These are phyloP conservation scores for Helichrysum umbraculigerum DNA, from an alignment of 129 eudicot genomes.

Conservation along the genomic window DNA sequence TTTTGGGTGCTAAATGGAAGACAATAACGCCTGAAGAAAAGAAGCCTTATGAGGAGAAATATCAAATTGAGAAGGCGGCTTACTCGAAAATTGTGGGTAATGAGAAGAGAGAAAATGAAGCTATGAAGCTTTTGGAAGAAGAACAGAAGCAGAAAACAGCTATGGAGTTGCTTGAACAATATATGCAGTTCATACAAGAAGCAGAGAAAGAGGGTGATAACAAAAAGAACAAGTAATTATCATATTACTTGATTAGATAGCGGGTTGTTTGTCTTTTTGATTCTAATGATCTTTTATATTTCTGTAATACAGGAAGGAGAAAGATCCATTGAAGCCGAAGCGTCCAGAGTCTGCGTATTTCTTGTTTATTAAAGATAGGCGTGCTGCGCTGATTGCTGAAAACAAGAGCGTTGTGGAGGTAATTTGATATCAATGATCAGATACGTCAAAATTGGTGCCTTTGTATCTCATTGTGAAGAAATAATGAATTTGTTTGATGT, in stretches of 20 bases:
- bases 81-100: slow-evolving; percentile 68
- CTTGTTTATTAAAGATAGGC: slow-evolving; percentile 66
- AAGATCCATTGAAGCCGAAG: slow-evolving; percentile 90
- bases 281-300: not conserved
- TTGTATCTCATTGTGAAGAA: not conserved
- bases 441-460: not conserved
- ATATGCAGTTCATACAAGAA: slow-evolving; percentile 73
- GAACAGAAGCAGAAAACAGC: slow-evolving; percentile 92
- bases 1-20: slow-evolving; percentile 90
- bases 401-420: slow-evolving; percentile 71
- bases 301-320: slow-evolving; percentile 62
- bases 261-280: too few species aligned
- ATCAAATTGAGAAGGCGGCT: slow-evolving; percentile 75
- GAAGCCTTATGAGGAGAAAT: slow-evolving; percentile 90
- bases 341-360: slow-evolving; percentile 87
- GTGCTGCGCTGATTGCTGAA: slow-evolving; percentile 63
- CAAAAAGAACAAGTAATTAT: slow-evolving; percentile 69
- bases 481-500: slow-evolving; percentile 13
- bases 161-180: slow-evolving; percentile 93
- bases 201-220: slow-evolving; percentile 58
- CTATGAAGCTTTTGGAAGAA: slow-evolving; percentile 89
- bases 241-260: not conserved
- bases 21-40: slow-evolving; percentile 74
- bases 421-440: not conserved
- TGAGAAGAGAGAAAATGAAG: slow-evolving; percentile 87